Percentiles rank a stretch among this genome's conserved stretches.
Conservation (phyloP, 179 eudicot genomes). For the Carnegiea gigantea region DNA sequence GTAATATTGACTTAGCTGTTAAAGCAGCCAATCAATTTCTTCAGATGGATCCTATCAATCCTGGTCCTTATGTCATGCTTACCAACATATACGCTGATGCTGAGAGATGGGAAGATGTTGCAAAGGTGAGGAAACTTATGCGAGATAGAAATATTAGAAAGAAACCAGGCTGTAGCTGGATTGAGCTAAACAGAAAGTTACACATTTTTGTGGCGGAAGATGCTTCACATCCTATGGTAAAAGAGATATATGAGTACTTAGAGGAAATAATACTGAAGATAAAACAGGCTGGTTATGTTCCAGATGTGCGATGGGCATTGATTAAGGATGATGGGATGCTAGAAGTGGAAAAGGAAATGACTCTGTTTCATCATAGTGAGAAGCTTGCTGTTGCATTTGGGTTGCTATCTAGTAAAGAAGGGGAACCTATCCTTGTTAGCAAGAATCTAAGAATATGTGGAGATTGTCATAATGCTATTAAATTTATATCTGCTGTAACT, state of each 20-base stretch:
- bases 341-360: conserved; percentile 48
- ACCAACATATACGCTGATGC: conserved; percentile 64
- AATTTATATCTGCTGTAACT: conserved; percentile 57
- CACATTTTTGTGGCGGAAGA: conserved; percentile 83
- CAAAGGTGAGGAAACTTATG: conserved; percentile 60
- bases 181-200: conserved; percentile 61
- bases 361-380: conserved; percentile 73
- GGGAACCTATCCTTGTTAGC: conserved; percentile 61
- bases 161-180: conserved; percentile 92
- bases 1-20: conserved; percentile 62
- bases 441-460: conserved; percentile 90
- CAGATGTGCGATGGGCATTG: conserved; percentile 63
- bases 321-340: conserved; percentile 48
- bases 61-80: conserved; percentile 71
- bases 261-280: conserved; percentile 55
- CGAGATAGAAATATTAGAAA: conserved; percentile 54
- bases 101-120: conserved; percentile 73
- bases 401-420: conserved; percentile 52
- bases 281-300: conserved; percentile 64
- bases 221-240: conserved; percentile 66
- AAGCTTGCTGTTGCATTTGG: conserved; percentile 86
- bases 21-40: conserved; percentile 65
- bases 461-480: conserved; percentile 85
- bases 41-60: conserved; percentile 68
- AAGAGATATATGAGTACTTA: conserved; percentile 50